Percentiles rank a stretch among this genome's conserved stretches.
phyloP scores from a whole-genome alignment of 305 asterid species.

The Fraxinus angustifolia region DNA sequence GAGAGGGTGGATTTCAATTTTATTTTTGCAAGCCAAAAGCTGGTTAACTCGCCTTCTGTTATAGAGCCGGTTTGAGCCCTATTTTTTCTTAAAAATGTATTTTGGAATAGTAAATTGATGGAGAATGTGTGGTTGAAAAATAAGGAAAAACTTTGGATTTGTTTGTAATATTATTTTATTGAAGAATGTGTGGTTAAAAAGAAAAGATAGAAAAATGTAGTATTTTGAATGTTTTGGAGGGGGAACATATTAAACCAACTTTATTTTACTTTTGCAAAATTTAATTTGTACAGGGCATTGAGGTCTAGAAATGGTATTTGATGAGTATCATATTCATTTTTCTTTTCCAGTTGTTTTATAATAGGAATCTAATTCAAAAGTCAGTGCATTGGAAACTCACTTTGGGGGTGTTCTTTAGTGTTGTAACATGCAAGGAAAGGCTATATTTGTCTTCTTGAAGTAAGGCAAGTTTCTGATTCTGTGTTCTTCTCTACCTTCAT shows the following conservation, averaged over 20 bases:
- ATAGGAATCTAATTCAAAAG: neutral
- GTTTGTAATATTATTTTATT: neutral
- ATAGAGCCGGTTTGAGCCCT: neutral
- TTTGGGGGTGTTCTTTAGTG: constrained; percentile 3
- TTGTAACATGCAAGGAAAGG: neutral
- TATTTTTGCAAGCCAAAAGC: neutral
- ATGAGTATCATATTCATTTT: neutral
- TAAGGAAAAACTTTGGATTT: neutral
- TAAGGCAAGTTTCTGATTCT: constrained; percentile 23
- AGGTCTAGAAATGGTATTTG: constrained; percentile 2
- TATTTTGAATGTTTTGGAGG: neutral
- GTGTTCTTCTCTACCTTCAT: constrained; percentile 5
- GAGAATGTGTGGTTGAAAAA: neutral
- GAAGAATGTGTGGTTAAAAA: neutral
- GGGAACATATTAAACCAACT: neutral
- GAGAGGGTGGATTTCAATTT: neutral
- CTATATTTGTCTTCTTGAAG: constrained; percentile 1
- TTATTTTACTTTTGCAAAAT: neutral
- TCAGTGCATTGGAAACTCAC: neutral
- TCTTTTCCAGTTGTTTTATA: neutral
- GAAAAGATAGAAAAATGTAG: neutral
- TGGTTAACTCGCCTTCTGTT: neutral
- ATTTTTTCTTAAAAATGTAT: neutral
- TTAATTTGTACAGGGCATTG: neutral
- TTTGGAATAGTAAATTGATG: neutral